Percentiles rank a stretch among this genome's conserved stretches.
These are phyloP conservation scores for Cytospora mali DNA, from an alignment of 2,329 filamentous ascomycete genomes.

Conservation along the genomic window DNA sequence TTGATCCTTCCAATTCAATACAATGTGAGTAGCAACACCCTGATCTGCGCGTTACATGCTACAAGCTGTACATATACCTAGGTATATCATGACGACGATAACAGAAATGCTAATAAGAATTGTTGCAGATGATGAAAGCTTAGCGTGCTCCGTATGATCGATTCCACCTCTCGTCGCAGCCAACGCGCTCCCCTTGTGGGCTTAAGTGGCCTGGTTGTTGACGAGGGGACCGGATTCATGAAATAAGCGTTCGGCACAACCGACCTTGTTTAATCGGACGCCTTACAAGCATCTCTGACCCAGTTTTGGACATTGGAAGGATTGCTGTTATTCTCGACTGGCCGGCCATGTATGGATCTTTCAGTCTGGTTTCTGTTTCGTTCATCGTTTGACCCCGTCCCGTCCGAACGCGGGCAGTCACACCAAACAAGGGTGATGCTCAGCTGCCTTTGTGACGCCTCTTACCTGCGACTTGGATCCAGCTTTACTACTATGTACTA, in stretches of 20 bases:
- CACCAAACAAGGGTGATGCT: neutral
- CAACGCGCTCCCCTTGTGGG: constrained; percentile 83
- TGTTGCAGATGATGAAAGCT: constrained; percentile 95
- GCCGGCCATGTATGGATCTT: neutral
- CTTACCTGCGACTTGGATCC: neutral
- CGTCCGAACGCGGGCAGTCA: neutral
- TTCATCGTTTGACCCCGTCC: neutral
- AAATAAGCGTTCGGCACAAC: constrained; percentile 99
- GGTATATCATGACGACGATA: constrained; percentile 2
- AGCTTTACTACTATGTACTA: neutral
- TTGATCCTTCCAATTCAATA: constrained; percentile 99
- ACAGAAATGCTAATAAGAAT: constrained; percentile 37
- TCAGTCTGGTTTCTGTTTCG: neutral
- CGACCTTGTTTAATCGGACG: constrained; percentile 98
- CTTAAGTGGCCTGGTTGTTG: constrained; percentile 83
- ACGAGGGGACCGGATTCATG: constrained; percentile 72
- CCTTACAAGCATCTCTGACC: constrained; percentile 98
- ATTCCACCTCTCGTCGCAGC: constrained; percentile 65
- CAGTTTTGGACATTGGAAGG: constrained; percentile 40
- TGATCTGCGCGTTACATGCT: neutral
- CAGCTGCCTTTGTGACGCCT: no score
- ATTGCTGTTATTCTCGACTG: constrained; percentile 3
- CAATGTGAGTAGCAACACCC: constrained; percentile 68
- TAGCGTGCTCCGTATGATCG: constrained; percentile 87
- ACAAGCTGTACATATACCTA: constrained; percentile 10